A percentile compares a stretch with the other conserved stretches of the same genome.
Conservation (phyloP, 805 yeast genomes). For the Vanderwaltozyma yarrowii region DNA sequence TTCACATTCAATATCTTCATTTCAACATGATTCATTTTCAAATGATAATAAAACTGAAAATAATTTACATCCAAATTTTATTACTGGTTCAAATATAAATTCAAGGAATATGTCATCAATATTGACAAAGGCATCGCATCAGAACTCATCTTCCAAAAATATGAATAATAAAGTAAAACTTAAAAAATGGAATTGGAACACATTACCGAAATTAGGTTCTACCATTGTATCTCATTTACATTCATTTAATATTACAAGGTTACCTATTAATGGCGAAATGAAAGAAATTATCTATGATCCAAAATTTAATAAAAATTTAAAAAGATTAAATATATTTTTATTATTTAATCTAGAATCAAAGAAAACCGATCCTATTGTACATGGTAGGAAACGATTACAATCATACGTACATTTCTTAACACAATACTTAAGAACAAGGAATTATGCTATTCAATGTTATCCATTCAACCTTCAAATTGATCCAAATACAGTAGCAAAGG, state of each 20-base stretch:
- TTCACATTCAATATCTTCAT: too few species aligned
- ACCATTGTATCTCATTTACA: background rate
- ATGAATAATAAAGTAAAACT: too few species aligned
- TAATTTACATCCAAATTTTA: too few species aligned
- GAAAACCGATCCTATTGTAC: constrained; percentile 12
- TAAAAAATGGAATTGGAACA: too few species aligned
- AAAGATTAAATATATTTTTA: constrained; percentile 18
- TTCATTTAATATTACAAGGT: background rate
- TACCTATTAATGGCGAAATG: constrained; percentile 14
- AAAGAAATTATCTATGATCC: constrained; percentile 20
- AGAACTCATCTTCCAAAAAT: too few species aligned
- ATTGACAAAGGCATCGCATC: too few species aligned
- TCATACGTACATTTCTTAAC: constrained; percentile 14
- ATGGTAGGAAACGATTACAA: constrained; percentile 15
- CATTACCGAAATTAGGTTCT: background rate
- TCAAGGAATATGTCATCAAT: too few species aligned
- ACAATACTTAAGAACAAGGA: constrained; percentile 13
- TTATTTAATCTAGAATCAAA: constrained; percentile 18
- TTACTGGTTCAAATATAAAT: too few species aligned
- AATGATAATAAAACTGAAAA: too few species aligned
- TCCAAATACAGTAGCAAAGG: background rate
- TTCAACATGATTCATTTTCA: too few species aligned
- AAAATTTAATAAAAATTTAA: constrained; percentile 15
- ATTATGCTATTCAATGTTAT: constrained; percentile 9
- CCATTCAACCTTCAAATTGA: constrained; percentile 8